Evolutionary conservation across 2,329 filamentous ascomycete genomes (phyloP), one percentile per base, ranked within the genome.

Genomic region (Diaporthe sp.): DNA sequence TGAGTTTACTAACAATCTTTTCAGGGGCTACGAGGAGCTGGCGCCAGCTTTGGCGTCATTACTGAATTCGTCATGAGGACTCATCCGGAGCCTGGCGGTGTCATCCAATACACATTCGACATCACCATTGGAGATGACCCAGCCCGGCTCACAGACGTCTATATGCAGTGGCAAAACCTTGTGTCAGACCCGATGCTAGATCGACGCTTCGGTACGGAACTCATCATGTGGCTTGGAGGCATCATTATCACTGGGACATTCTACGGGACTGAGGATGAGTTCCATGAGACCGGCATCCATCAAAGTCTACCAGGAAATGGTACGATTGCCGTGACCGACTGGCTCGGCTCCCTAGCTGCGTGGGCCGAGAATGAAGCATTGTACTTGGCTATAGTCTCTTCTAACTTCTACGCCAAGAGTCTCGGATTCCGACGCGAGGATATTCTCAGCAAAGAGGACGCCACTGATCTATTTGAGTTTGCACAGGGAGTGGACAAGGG

Each of bases 191-290:
- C 88, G 3, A 79, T 84, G 1, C 84, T 93, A 5, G 89, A 91
- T 76, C 86, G 88, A 53, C 88, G 90, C 25, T 91, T 93, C 77
- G 86, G 89, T 3, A 88, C 86, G 7, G 85, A 90, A 70, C 88
- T 93, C 70, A 84, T 90, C 44, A 82, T 90, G 58, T 84, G 89
- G 44, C 86, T 88, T 30, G 80, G 88, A 0, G 89, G 89, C 1
- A 86, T 86, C 71, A 79, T 91, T 73, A 88, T 93, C 76, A 88
- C 88, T 0, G 91, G 89, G 2, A 91, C 88, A 0, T 93, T 90
- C 77, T 92, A 91, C 78, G 91, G 91, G 13, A 88, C 88, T 0
- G 81, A 87, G 58, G 84, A 83, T 0, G 90, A 93, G 78, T 93
- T 87, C 77, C 78, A 87, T 4, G 85, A 84, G 3, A 84, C 86